Evolutionary conservation across 345 rosid genomes (phyloP).

Genomic region (Moricandia moricandioides): DNA sequence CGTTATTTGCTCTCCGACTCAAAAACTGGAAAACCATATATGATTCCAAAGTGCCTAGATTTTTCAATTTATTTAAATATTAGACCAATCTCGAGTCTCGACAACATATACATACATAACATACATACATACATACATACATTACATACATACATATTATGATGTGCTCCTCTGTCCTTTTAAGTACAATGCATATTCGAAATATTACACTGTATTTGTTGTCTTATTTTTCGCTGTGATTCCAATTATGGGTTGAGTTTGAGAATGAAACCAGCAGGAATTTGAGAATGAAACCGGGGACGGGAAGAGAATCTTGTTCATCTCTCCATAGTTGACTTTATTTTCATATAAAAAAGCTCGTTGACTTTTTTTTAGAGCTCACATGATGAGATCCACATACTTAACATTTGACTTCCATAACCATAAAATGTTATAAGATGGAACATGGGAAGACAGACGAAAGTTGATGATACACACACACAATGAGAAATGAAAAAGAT

Average conservation of each 20-base stretch:
- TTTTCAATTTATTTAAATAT: background rate
- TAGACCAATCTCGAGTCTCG: background rate
- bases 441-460: constrained; percentile 22
- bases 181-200: constrained; percentile 14
- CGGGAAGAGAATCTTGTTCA: background rate
- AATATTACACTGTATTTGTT: background rate
- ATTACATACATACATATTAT: background rate
- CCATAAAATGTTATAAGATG: constrained; percentile 16
- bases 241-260: background rate
- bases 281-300: background rate
- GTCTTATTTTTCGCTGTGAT: background rate
- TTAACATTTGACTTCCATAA: constrained; percentile 7
- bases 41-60: constrained; percentile 11
- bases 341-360: background rate
- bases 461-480: background rate
- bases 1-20: constrained; percentile 21
- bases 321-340: background rate
- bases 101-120: background rate
- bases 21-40: constrained; percentile 1
- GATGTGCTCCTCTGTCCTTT: constrained; percentile 1
- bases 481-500: background rate
- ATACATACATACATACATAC: too few relatives aligned
- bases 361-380: background rate
- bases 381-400: constrained; percentile 14
- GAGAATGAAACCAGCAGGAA: too few relatives aligned